Base-by-base conservation (phyloP, 345 rosid species). In the Passiflora organensis region DNA sequence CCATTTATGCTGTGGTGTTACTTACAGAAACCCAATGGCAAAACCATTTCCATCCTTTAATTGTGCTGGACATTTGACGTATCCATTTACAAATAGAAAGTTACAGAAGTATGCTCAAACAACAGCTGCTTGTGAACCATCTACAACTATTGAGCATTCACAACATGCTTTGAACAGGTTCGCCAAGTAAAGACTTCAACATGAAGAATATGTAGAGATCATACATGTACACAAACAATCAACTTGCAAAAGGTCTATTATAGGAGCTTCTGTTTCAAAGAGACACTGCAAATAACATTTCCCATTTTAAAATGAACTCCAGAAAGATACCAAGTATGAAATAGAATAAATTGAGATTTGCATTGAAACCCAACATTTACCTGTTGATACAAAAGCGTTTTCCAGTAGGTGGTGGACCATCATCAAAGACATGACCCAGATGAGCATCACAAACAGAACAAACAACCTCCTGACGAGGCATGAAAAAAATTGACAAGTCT, bases 321-420 rank as follows among this genome's bases (percentile, higher is more conserved):
- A 58, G 22, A 47, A 16, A n/a, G 15, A 5, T 37, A 13, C n/a
- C 10, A 25, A n/a, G 6, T n/a, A 6, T 48, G 1, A 43, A 34
- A 16, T 39, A 2, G 43, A 39, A n/a, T n/a, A 32, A 18, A 10
- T 10, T 4, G 2, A 2, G 18, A 13, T 13, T 2, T 23, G 11
- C 20, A n/a, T 18, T 13, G 16, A 14, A n/a, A 22, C 28, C 34
- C 34, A 28, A 8, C 34, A 28, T 2, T 52, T 68, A 83, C 95
- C 97, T 90, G 62, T 91, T 91, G 69, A 91, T 83, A 48, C 97
- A 91, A 54, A 73, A 87, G 28, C 97, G 84, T 64, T 85, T 80
- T 34, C 97, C 84, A 0, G 97, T 87, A 11, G 96, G 96, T 0
- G 75, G 89, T 0, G 96, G 96, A 20, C 97, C 96, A 11, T 91